Conservation (phyloP, 2,329 filamentous ascomycete genomes). For the Pestalotiopsis sp. region DNA sequence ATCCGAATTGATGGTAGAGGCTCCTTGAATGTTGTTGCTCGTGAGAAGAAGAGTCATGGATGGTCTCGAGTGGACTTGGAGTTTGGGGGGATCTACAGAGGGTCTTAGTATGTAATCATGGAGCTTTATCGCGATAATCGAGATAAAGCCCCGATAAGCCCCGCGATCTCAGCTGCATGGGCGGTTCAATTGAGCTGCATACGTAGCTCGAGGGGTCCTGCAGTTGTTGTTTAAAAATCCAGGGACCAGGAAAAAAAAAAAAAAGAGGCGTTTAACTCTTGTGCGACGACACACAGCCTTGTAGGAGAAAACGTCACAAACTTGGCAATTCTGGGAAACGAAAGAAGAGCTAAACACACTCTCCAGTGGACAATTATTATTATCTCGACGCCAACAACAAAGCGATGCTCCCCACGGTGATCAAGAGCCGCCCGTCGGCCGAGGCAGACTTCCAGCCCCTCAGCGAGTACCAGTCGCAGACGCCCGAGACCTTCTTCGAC, state of each 20-base stretch:
- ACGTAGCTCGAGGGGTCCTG: neutral
- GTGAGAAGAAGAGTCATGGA: neutral
- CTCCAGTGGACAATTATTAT: neutral
- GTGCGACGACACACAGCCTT: neutral
- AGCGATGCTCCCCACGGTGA: constrained; percentile 53
- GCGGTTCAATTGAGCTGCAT: neutral
- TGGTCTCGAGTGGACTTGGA: neutral
- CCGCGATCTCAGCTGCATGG: neutral
- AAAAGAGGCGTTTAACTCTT: neutral
- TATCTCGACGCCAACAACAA: neutral
- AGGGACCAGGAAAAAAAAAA: neutral
- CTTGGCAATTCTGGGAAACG: neutral
- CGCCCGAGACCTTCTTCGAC: constrained; percentile 72
- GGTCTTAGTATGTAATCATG: neutral
- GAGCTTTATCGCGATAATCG: neutral
- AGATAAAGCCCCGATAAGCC: neutral
- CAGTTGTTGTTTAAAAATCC: neutral
- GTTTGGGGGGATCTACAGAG: neutral
- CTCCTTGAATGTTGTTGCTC: neutral
- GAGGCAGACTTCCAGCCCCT: constrained; percentile 64
- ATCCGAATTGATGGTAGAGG: neutral
- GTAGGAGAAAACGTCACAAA: neutral
- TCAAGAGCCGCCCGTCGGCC: constrained; percentile 57
- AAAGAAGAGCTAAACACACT: neutral
- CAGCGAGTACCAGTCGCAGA: constrained; percentile 71